Base-by-base conservation (phyloP, 176 grass and related monocot genomes). In the Pontederia crassipes region DNA sequence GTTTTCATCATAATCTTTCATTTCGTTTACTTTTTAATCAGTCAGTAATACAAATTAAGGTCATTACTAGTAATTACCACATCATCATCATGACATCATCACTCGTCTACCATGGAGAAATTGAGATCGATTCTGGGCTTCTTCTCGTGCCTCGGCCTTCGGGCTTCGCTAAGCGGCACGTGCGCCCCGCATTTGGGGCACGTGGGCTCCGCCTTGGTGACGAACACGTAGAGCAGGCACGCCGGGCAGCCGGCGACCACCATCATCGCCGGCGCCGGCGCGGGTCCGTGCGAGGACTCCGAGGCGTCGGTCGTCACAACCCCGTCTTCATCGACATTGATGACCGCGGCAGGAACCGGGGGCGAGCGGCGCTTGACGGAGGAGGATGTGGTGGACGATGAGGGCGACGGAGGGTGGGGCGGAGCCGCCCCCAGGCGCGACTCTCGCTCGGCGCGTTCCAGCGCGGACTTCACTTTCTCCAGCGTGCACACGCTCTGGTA, bases 401-500 rank as follows among this genome's bases (percentile, higher is more conserved):
- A 90, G 35, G 92, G 89, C 3, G 45, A 20, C 45, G 71, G 67
- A 24, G 63, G 78, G 52, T 72, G 78, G 65, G 46, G 2, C 65
- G 48, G 0, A 45, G 66, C 0, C 55, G 40, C 0, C 65, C 18
- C 50, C 29, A 64, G 72, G 87, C 16, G 81, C 74, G 81, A 74
- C 12, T 83, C 69, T 63, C 84, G 93, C 59, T 82, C 87, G 68
- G 85, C 81, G 69, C 87, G 75, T 70, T 86, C 87, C 64, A 90
- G 66, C 4, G 87, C 87, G 12, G 75, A 82, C 76, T 82, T 82
- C 32, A 90, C 87, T 76, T 86, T 90, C 73, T 90, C 87, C 52
- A 90, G 85, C 12, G 87, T 90, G 73, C 87, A 98, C 54, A 98
- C 93, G 79, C 93, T 98, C 67, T 83, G 84, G 81, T 88, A 88